Percentiles rank a stretch among this genome's conserved stretches.
These are phyloP conservation scores for Wallacemonas collosoma DNA, from an alignment of 208 protist genomes.

Conservation along the genomic window DNA sequence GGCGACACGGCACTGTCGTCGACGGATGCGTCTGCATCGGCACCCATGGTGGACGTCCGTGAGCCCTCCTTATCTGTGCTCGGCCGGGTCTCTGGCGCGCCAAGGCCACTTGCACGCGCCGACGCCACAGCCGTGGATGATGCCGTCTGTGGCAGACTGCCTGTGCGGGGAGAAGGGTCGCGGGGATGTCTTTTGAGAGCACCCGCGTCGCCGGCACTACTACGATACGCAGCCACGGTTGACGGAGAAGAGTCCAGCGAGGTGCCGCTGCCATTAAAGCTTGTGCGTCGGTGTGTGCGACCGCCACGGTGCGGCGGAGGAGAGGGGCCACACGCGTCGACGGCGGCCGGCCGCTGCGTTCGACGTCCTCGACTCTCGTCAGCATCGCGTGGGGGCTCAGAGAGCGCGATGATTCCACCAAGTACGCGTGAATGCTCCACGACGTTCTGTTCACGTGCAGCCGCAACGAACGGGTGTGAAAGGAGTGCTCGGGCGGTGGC, in stretches of 20 bases:
- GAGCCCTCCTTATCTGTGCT: too few relatives aligned
- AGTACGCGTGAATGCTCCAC: constrained; percentile 21
- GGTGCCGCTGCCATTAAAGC: neutral
- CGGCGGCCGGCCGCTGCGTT: too few relatives aligned
- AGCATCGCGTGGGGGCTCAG: neutral
- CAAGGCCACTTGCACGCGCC: too few relatives aligned
- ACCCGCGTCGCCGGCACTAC: neutral
- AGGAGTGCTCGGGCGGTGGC: constrained; percentile 12
- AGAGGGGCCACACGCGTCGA: too few relatives aligned
- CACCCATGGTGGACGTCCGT: neutral
- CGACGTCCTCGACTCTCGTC: too few relatives aligned
- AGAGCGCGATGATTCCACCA: constrained; percentile 20
- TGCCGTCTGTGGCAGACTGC: neutral
- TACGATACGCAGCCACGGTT: constrained; percentile 11
- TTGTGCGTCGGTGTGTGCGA: constrained; percentile 1
- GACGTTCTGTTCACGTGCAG: neutral
- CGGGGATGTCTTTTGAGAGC: neutral
- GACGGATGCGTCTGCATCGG: neutral
- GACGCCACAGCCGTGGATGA: neutral
- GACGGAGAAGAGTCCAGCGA: constrained; percentile 6
- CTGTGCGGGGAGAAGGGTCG: neutral
- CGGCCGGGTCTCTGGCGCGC: too few relatives aligned
- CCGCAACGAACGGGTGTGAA: constrained; percentile 18
- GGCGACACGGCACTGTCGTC: neutral
- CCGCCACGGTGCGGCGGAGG: neutral